phyloP scores from a whole-genome alignment of 2,329 filamentous ascomycete species.

The Neofusicoccum cordaticola region DNA sequence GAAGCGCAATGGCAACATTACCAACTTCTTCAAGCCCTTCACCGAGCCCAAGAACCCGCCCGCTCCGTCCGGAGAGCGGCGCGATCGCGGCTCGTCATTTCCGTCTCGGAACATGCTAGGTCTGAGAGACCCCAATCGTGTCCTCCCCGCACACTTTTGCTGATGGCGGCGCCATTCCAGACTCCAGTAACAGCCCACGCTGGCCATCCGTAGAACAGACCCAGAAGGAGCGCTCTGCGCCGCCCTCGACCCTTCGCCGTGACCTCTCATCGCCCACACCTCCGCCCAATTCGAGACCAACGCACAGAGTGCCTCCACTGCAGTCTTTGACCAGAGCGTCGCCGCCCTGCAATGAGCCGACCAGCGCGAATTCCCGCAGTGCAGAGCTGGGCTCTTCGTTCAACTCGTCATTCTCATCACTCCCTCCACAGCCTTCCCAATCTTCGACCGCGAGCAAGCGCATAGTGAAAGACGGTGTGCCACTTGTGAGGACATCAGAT shows the following conservation, averaged over 20 bases:
- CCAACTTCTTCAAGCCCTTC: slow-evolving; percentile 47
- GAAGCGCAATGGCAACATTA: slow-evolving; percentile 35
- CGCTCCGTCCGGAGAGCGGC: background rate
- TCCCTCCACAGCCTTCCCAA: slow-evolving; percentile 6
- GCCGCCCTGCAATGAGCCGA: background rate
- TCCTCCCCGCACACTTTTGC: background rate
- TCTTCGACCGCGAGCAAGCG: slow-evolving; percentile 43
- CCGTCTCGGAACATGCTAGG: background rate
- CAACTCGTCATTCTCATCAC: slow-evolving; percentile 30
- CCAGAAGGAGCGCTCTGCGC: background rate
- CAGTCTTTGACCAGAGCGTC: background rate
- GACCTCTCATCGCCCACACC: background rate
- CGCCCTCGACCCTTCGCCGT: background rate
- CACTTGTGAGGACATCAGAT: slow-evolving; percentile 63
- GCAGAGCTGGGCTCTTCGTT: background rate
- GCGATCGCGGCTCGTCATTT: slow-evolving; percentile 2
- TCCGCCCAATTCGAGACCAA: background rate
- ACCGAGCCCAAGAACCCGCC: slow-evolving; percentile 28
- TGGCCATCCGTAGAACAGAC: background rate
- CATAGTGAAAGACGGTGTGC: slow-evolving; percentile 53
- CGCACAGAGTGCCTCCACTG: background rate
- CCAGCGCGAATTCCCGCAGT: background rate
- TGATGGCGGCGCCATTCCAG: background rate
- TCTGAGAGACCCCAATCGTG: background rate
- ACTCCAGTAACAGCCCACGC: background rate